These are phyloP conservation scores for Tulasnella sp. DNA, from an alignment of 768 basidiomycete species.

Conservation along the genomic window DNA sequence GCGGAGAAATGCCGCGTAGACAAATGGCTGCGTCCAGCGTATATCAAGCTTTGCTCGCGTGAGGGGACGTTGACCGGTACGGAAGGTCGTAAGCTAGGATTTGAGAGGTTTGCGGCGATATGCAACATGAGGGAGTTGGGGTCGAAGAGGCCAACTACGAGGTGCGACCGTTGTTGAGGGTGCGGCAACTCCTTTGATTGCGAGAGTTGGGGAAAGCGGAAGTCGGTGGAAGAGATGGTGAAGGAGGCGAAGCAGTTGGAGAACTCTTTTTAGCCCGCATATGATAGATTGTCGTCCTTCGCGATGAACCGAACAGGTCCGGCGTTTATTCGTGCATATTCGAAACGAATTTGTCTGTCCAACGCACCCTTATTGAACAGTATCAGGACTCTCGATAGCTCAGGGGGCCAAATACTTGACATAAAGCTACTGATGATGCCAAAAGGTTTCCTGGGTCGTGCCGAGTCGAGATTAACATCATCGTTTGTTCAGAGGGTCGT, in stretches of 20 bases:
- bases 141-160: not conserved
- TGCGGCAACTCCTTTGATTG: too few species aligned
- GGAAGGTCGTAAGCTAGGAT: not conserved
- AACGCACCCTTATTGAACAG: too few species aligned
- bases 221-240: not conserved
- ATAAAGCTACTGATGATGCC: too few species aligned
- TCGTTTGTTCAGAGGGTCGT: too few species aligned
- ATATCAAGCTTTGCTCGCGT: not conserved
- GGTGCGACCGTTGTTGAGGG: not conserved
- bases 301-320: not conserved
- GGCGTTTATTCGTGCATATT: too few species aligned
- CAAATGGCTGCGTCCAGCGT: slow-evolving; percentile 8
- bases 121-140: not conserved
- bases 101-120: not conserved
- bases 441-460: too few species aligned
- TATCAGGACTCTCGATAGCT: too few species aligned
- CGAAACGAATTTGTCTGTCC: too few species aligned
- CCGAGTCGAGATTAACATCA: too few species aligned
- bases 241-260: not conserved
- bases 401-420: too few species aligned
- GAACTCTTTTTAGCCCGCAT: not conserved
- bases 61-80: not conserved
- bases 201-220: not conserved
- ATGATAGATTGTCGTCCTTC: not conserved
- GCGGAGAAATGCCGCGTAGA: slow-evolving; percentile 5